Evolutionary conservation across 345 rosid genomes (phyloP).

Genomic region (Euphorbia lathyris): DNA sequence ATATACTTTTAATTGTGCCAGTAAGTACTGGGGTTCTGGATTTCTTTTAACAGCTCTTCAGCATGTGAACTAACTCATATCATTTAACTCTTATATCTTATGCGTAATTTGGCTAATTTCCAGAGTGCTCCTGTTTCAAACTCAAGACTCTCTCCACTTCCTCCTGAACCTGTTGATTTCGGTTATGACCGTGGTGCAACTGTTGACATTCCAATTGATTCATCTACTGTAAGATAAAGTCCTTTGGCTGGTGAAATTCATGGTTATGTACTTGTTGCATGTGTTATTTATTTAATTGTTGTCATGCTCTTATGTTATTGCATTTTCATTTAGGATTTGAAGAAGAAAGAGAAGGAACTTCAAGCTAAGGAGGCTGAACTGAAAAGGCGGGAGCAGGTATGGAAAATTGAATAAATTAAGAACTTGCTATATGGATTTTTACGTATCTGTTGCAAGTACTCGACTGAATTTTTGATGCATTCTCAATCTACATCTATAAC

Average conservation of each 20-base stretch:
- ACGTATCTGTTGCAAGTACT: not conserved
- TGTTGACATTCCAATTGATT: conserved; percentile 35
- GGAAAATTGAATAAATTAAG: not conserved
- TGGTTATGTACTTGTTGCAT: not conserved
- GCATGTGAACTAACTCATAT: not conserved
- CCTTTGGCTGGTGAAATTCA: conserved; percentile 7
- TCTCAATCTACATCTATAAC: not conserved
- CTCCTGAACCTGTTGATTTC: conserved; percentile 35
- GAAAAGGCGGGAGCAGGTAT: conserved; percentile 32
- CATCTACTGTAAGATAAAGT: conserved; percentile 15
- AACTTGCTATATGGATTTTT: not conserved
- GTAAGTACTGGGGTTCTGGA: not conserved
- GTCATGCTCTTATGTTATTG: not conserved
- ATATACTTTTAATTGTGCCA: not conserved
- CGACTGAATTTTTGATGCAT: not conserved
- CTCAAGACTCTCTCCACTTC: conserved; percentile 33
- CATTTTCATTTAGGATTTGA: conserved; percentile 22
- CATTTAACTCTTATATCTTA: not conserved
- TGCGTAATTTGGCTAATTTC: not conserved
- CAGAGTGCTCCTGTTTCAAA: conserved; percentile 30
- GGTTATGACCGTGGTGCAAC: conserved; percentile 28
- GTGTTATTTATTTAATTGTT: not conserved
- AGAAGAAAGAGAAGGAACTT: conserved; percentile 33
- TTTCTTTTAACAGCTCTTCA: not conserved
- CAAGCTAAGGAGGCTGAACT: conserved; percentile 33